Percentiles rank a stretch among this genome's conserved stretches.
phyloP scores from a whole-genome alignment of 495 filamentous ascomycete species.

The Jackrogersella minutella region DNA sequence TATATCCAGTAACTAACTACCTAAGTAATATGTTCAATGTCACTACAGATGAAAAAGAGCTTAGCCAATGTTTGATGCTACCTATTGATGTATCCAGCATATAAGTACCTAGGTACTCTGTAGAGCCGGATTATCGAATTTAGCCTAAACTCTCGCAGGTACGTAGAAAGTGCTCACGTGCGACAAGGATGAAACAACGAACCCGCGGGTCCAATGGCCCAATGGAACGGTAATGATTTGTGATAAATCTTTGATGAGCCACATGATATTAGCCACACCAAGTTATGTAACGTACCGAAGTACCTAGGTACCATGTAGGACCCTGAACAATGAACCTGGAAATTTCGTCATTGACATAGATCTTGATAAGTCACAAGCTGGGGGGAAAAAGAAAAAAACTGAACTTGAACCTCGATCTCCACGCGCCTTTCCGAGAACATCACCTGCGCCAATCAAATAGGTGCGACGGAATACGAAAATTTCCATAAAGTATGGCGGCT shows the following conservation, averaged over 20 bases:
- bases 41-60: too few relatives aligned
- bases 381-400: too few relatives aligned
- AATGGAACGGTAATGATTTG: conserved; percentile 14
- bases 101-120: too few relatives aligned
- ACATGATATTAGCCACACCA: conserved; percentile 25
- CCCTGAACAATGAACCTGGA: conserved; percentile 17
- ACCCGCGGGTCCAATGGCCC: neutral
- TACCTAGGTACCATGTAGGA: too few relatives aligned
- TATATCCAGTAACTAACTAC: too few relatives aligned
- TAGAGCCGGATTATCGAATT: too few relatives aligned
- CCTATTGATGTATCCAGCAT: too few relatives aligned
- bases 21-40: too few relatives aligned
- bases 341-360: conserved; percentile 40
- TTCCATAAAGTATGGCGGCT: conserved; percentile 38
- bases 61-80: too few relatives aligned
- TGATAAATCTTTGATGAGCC: conserved; percentile 19
- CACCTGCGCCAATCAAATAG: conserved; percentile 25
- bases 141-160: neutral
- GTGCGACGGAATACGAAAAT: conserved; percentile 6
- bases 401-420: neutral
- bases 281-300: conserved; percentile 14
- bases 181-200: neutral
- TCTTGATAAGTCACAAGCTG: neutral
- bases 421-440: conserved; percentile 23
- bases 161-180: neutral